Percentiles rank a stretch among this genome's conserved stretches.
These are phyloP conservation scores for Xylaria digitata DNA, from an alignment of 2,329 filamentous ascomycete genomes.

Conservation along the genomic window DNA sequence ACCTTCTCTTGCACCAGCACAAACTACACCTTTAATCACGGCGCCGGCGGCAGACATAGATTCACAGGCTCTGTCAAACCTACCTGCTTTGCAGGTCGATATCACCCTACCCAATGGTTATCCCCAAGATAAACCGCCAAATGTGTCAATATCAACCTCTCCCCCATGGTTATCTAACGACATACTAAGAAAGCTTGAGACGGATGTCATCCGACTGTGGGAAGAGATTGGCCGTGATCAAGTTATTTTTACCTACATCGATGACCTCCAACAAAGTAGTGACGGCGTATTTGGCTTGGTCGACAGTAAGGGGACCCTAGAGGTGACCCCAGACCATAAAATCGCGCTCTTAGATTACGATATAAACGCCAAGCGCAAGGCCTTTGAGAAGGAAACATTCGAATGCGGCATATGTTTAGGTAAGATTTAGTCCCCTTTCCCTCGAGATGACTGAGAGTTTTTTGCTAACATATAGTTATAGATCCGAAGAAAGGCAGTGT, in stretches of 20 bases:
- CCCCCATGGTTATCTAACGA: constrained; percentile 67
- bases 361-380: constrained; percentile 75
- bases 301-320: constrained; percentile 59
- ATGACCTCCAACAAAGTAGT: constrained; percentile 68
- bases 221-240: constrained; percentile 69
- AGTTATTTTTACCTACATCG: constrained; percentile 72
- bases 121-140: constrained; percentile 64
- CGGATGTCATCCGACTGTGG: constrained; percentile 67
- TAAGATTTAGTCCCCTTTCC: constrained; percentile 49
- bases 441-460: neutral
- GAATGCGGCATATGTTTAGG: constrained; percentile 86
- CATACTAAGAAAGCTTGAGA: constrained; percentile 62
- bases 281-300: constrained; percentile 71
- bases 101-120: constrained; percentile 69
- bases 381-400: constrained; percentile 86
- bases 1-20: constrained; percentile 38
- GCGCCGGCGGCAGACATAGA: constrained; percentile 46
- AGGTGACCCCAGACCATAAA: constrained; percentile 69
- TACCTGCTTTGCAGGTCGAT: constrained; percentile 67
- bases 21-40: constrained; percentile 21
- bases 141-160: constrained; percentile 62
- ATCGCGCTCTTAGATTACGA: constrained; percentile 83
- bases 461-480: constrained; percentile 46
- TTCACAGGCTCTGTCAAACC: constrained; percentile 64
- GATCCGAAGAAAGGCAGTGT: constrained; percentile 88